phyloP scores from a whole-genome alignment of 148 eudicot species.

The Arbutus unedo region DNA sequence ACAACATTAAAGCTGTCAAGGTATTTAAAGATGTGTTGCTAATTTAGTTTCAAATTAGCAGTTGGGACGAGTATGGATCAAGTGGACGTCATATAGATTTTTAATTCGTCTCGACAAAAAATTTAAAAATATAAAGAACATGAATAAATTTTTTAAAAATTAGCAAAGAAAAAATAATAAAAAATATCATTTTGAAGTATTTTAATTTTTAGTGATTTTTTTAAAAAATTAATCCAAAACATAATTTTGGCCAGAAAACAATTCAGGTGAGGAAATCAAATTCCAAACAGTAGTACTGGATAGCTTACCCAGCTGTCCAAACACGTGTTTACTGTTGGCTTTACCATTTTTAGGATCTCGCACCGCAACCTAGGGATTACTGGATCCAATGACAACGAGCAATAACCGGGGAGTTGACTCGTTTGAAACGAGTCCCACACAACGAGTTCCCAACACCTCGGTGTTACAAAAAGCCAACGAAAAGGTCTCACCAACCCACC shows the following conservation, averaged over 20 bases:
- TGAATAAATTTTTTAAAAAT: too few relatives aligned
- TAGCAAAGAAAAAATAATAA: too few relatives aligned
- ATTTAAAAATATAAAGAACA: too few relatives aligned
- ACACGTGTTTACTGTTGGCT: background rate
- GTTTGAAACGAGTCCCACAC: background rate
- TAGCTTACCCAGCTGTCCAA: constrained; percentile 12
- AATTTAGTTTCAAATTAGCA: background rate
- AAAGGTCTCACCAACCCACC: background rate
- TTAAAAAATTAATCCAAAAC: too few relatives aligned
- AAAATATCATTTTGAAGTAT: too few relatives aligned
- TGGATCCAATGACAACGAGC: background rate
- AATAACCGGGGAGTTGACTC: background rate
- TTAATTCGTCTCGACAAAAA: too few relatives aligned
- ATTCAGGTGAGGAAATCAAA: background rate
- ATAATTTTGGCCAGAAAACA: too few relatives aligned
- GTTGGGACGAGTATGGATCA: background rate
- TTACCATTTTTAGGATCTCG: background rate
- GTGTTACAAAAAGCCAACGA: background rate
- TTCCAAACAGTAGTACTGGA: background rate
- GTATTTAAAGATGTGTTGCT: background rate
- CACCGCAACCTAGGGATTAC: background rate
- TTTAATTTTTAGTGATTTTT: too few relatives aligned
- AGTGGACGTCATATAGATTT: background rate
- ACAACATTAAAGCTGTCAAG: too few relatives aligned
- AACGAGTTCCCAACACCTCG: background rate